Evolutionary conservation across 2,329 filamentous ascomycete genomes (phyloP).

Genomic region (Alternaria gaisen): DNA sequence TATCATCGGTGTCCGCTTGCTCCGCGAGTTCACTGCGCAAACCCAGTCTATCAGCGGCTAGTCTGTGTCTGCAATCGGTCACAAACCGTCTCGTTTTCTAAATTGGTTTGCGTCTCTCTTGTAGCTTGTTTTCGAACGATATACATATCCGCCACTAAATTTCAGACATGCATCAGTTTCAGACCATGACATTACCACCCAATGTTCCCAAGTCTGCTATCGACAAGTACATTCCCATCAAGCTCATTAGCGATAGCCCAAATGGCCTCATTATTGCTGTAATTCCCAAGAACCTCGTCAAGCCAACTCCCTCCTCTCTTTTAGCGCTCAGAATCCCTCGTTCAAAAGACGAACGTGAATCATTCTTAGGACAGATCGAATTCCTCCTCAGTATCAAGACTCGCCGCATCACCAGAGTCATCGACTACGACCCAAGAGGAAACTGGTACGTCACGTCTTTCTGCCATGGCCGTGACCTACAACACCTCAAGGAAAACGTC

Average conservation of each 20-base stretch:
- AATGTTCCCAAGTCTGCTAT: not conserved
- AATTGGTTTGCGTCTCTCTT: not conserved
- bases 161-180: not conserved
- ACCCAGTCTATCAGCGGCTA: not conserved
- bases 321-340: not conserved
- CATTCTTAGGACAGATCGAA: not conserved
- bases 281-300: not conserved
- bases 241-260: not conserved
- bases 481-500: not conserved
- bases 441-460: not conserved
- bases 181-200: not conserved
- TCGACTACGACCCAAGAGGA: not conserved
- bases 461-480: not conserved
- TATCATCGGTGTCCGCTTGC: not conserved
- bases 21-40: not conserved
- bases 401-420: not conserved
- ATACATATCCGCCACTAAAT: not conserved
- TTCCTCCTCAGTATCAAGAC: not conserved
- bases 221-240: not conserved
- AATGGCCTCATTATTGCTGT: not conserved
- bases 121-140: not conserved
- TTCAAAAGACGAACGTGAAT: not conserved
- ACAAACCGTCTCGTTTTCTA: not conserved
- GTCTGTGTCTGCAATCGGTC: not conserved
- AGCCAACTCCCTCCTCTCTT: not conserved